Percentiles rank a stretch among this genome's conserved stretches.
phyloP scores from a whole-genome alignment of 1,139 yeast species.

The Candida neerlandica region DNA sequence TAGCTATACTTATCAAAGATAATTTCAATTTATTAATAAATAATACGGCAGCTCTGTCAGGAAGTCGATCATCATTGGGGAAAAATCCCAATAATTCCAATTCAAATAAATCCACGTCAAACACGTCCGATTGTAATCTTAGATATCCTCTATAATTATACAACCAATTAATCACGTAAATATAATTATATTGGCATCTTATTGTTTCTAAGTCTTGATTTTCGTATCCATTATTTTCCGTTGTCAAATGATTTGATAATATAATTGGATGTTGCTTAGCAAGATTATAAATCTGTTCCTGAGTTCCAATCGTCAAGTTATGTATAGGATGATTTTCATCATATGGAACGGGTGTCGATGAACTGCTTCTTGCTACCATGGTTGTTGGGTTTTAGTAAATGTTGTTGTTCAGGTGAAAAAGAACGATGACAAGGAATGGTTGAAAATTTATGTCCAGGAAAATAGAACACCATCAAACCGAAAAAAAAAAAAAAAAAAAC shows the following conservation, averaged over 20 bases:
- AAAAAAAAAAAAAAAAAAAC: not conserved
- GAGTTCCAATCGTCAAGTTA: conserved; percentile 25
- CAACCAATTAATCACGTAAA: conserved; percentile 55
- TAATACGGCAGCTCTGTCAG: conserved; percentile 13
- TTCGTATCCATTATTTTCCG: conserved; percentile 8
- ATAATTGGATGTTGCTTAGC: conserved; percentile 31
- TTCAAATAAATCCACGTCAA: conserved; percentile 58
- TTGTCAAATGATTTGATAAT: conserved; percentile 26
- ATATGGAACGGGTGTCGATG: conserved; percentile 10
- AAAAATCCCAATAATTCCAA: conserved; percentile 47
- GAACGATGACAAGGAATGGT: not conserved
- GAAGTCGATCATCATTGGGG: conserved; percentile 16
- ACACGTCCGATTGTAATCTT: conserved; percentile 46
- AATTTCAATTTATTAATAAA: conserved; percentile 45
- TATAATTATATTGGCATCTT: conserved; percentile 36
- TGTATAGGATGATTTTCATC: conserved; percentile 25
- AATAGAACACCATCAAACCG: not conserved
- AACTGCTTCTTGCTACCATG: conserved; percentile 9
- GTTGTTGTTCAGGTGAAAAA: not conserved
- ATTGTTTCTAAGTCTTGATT: conserved; percentile 16
- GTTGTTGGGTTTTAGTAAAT: not conserved
- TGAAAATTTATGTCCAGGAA: not conserved
- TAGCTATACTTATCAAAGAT: conserved; percentile 39
- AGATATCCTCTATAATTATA: conserved; percentile 47
- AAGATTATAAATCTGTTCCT: conserved; percentile 30